These are phyloP conservation scores for Carex littledalei DNA, from an alignment of 176 grass and related monocot genomes.

Conservation along the genomic window DNA sequence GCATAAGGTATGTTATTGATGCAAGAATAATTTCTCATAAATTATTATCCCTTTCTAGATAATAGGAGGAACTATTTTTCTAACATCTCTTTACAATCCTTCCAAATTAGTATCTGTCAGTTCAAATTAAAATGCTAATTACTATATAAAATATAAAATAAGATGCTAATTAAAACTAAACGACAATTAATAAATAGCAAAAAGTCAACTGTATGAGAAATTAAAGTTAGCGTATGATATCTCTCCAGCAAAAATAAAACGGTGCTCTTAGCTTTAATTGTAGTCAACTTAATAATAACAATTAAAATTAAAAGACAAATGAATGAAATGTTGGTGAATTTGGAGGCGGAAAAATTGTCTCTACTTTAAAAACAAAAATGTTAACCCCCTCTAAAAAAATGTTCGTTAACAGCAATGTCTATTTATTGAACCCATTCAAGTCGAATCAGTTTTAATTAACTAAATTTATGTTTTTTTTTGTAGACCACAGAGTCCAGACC, in stretches of 20 bases:
- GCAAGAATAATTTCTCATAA: not conserved
- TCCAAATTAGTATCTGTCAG: not conserved
- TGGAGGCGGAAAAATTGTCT: not conserved
- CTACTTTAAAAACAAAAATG: not conserved
- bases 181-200: too few species aligned
- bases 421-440: too few species aligned
- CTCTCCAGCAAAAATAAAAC: not conserved
- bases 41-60: not conserved
- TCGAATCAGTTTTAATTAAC: too few species aligned
- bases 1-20: too few species aligned
- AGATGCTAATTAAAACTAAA: not conserved
- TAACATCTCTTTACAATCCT: not conserved
- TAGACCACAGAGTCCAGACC: too few species aligned
- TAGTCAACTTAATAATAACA: not conserved
- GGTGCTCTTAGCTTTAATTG: not conserved
- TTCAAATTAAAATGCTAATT: not conserved
- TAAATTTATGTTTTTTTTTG: too few species aligned
- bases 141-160: not conserved
- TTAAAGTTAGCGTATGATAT: not conserved
- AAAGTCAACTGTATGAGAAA: not conserved
- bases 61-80: not conserved
- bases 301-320: not conserved
- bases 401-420: too few species aligned
- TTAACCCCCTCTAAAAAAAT: not conserved
- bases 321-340: not conserved